Evolutionary conservation across 441 rosid species (phyloP).

Genomic region (Pelargonium exstipulatum): DNA sequence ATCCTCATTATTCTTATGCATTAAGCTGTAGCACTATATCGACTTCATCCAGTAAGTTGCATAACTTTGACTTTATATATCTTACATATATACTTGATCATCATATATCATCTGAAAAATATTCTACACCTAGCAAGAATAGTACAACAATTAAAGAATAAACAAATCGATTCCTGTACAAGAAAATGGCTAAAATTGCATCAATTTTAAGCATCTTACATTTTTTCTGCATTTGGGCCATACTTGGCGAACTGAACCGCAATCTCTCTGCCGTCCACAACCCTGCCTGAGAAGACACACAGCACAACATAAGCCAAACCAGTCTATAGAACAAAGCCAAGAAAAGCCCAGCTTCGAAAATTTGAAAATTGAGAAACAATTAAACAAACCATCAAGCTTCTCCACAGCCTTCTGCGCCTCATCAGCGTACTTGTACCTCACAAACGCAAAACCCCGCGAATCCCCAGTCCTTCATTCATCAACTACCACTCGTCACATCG

Average conservation of each 20-base stretch:
- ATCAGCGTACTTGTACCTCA: constrained; percentile 62
- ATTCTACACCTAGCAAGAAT: too few relatives aligned
- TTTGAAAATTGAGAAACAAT: neutral
- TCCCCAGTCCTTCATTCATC: constrained; percentile 52
- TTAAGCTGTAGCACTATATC: too few relatives aligned
- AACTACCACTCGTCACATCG: neutral
- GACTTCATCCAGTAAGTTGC: too few relatives aligned
- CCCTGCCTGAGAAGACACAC: constrained; percentile 41
- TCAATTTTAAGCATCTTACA: constrained; percentile 31
- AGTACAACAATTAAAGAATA: too few relatives aligned
- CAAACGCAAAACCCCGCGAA: constrained; percentile 75
- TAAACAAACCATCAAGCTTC: constrained; percentile 54
- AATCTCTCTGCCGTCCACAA: constrained; percentile 70
- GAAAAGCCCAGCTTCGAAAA: neutral
- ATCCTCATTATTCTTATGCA: too few relatives aligned
- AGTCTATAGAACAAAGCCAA: neutral
- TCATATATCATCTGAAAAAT: too few relatives aligned
- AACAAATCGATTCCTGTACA: too few relatives aligned
- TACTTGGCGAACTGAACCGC: constrained; percentile 71
- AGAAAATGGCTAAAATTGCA: neutral
- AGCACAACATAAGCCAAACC: neutral
- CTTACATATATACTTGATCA: too few relatives aligned
- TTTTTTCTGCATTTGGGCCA: constrained; percentile 69
- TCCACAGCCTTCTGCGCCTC: constrained; percentile 79
- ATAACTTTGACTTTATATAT: too few relatives aligned